phyloP scores from a whole-genome alignment of 2,329 filamentous ascomycete genomes.

The Ophidiomyces ophidiicola region DNA sequence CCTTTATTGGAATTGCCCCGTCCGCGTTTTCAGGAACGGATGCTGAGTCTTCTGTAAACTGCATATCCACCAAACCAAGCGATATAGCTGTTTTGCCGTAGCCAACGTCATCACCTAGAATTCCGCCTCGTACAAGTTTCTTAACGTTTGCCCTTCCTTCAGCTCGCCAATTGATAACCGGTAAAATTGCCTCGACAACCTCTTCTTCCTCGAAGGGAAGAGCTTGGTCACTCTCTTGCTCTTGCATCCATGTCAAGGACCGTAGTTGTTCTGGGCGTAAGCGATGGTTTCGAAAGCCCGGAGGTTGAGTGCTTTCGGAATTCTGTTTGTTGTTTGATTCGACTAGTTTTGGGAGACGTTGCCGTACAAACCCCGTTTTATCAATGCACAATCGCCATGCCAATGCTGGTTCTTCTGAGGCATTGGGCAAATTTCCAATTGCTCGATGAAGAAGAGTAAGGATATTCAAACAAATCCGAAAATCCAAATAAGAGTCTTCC shows the following conservation, averaged over 20 bases:
- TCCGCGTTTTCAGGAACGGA: constrained; percentile 8
- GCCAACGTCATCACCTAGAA: constrained; percentile 52
- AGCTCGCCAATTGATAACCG: constrained; percentile 43
- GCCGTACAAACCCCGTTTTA: constrained; percentile 26
- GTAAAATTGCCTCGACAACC: constrained; percentile 43
- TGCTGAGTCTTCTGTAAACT: constrained; percentile 24
- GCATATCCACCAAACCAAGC: constrained; percentile 44
- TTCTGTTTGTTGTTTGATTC: constrained; percentile 36
- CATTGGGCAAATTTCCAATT: constrained; percentile 19
- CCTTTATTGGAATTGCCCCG: constrained; percentile 36
- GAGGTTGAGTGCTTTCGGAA: constrained; percentile 22
- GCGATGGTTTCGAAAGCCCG: constrained; percentile 24
- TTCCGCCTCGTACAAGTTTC: constrained; percentile 42
- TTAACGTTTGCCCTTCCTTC: constrained; percentile 37
- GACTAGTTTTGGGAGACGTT: constrained; percentile 30
- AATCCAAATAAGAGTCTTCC: constrained; percentile 22
- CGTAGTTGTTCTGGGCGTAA: constrained; percentile 43
- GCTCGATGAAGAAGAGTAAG: constrained; percentile 29
- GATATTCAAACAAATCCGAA: constrained; percentile 32
- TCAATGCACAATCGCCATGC: constrained; percentile 40
- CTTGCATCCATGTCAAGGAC: constrained; percentile 49
- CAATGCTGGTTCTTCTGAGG: constrained; percentile 19
- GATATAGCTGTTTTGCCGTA: constrained; percentile 55
- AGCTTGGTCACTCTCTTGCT: constrained; percentile 38
- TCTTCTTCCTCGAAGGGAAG: constrained; percentile 41